Evolutionary conservation across 495 filamentous ascomycete species (phyloP), one percentile per base, ranked within the genome.

Genomic region (Talaromyces trachyspermus): DNA sequence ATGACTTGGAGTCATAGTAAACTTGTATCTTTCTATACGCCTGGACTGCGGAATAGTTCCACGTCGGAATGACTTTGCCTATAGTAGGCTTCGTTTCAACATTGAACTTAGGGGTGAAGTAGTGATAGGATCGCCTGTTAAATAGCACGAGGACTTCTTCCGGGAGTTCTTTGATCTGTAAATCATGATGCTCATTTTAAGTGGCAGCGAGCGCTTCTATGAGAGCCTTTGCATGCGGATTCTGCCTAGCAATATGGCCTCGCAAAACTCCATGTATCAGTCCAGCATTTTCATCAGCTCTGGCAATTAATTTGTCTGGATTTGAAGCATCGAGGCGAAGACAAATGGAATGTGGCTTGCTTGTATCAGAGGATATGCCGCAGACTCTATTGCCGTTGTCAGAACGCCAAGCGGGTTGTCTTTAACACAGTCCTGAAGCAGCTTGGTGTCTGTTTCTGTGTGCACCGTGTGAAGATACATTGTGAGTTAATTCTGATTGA

Each of bases 21-120:
- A 83, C 58, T 0, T 48, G 70, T 4, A 66, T 64, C 0, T 56
- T 66, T 9, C 78, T 77, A 52, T 80, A 80, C 5, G 65, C 72
- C 43, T 80, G 75, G 0, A 69, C 77, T 9, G 76, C 77, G 1
- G 74, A 57, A 49, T 81, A 83, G 53, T 80, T 76, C 79, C 79
- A 82, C 4, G 79, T 83, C 1, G 77, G 77, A 2, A 78, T 78
- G 1, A 81, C 76, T 50, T 80, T 82, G 4, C 67, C 75, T 0
- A 70, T 76, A 3, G 43, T 55, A 1, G 72, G 75, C 50, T 81
- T 81, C 6, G 77, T 77, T 50, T 75, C 61, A 33, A 51, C 54
- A 55, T 74, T 75, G 55, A 72, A 75, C 43, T 73, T 68, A 5
- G 72, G 70, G 5, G 71, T 76, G 32, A 76, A 61, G 49, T 76